Percentiles rank a stretch among this genome's conserved stretches.
Conservation (phyloP, 2,329 filamentous ascomycete species). For the Colletotrichum gigasporum region DNA sequence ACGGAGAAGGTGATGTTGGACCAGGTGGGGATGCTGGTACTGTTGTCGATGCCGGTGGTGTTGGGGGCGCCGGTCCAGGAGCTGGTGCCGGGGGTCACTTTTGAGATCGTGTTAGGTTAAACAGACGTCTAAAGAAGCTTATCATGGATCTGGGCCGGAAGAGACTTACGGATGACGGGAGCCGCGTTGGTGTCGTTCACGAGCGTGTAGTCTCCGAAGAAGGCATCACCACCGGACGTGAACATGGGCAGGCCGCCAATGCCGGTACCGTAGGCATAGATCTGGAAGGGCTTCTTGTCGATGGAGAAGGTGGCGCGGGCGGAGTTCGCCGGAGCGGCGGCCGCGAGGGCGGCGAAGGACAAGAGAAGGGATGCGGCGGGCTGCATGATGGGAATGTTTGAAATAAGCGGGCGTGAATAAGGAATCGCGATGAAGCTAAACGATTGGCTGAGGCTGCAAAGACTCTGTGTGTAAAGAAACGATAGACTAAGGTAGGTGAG, state of each 20-base stretch:
- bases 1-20: constrained; percentile 37
- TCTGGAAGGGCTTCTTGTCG: constrained; percentile 33
- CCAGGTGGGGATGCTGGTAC: constrained; percentile 32
- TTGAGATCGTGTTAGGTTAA: too few relatives aligned
- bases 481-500: constrained; percentile 12
- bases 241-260: constrained; percentile 38
- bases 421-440: not conserved
- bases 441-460: constrained; percentile 9
- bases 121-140: too few relatives aligned
- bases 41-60: constrained; percentile 14
- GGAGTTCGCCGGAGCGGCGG: constrained; percentile 11
- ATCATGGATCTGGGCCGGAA: fast-evolving
- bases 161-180: constrained; percentile 16
- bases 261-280: constrained; percentile 39
- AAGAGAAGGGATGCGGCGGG: constrained; percentile 1
- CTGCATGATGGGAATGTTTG: not conserved
- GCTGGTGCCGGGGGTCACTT: constrained; percentile 30
- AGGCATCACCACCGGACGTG: constrained; percentile 35
- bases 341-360: constrained; percentile 13
- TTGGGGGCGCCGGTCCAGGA: constrained; percentile 35
- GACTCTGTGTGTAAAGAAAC: not conserved
- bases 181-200: constrained; percentile 22
- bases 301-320: constrained; percentile 29
- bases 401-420: too few relatives aligned
- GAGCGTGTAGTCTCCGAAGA: constrained; percentile 11